Base-by-base conservation (phyloP, 73 alveolate species). In the Loxodes magnus region DNA sequence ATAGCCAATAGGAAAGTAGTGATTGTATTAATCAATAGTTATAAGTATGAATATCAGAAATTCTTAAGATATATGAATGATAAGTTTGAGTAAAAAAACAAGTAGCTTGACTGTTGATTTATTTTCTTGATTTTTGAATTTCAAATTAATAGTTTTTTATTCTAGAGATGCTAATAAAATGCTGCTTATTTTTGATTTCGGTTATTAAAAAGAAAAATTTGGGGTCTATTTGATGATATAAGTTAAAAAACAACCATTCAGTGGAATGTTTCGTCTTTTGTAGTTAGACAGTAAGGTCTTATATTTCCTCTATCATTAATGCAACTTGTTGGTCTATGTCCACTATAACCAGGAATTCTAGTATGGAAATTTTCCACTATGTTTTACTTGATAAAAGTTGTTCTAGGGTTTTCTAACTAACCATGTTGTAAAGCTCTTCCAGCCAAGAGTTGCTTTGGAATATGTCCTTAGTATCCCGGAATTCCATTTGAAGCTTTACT, bases 381-480 rank as follows among this genome's bases (percentile, higher is more conserved):
- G 30, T 51, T 71, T 35, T 71, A 19, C 29, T 71, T 71, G 25
- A 63, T 64, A 28, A 71, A 41, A 19, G 75, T 51, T 4, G 10
- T 7, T 54, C 74, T 71, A 3, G 77, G 30, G 9, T 17, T 23
- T 17, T 31, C 37, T 22, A 71, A 54, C 22, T 46, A 27, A 23
- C 77, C 49, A 16, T 71, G 61, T 1, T 28, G 56, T 14, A 51
- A 27, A 6, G 84, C 84, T 7, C 46, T 39, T 4, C 42, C 61
- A 42, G 51, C 63, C 35, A 58, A 30, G 16, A 44, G 67, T 20
- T 71, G 37, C 27, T 51, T 71, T 3, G 74, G 77, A 12, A 71
- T 55, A 60, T 49, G 63, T 17, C 84, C 84, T 25, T 65, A 43
- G 20, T 71, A 71, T 17, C 84, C 84, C 15, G 84, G 84, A 39